Percentiles rank a stretch among this genome's conserved stretches.
phyloP scores from a whole-genome alignment of 2,329 filamentous ascomycete genomes.

The Pseudogymnoascus sp. region DNA sequence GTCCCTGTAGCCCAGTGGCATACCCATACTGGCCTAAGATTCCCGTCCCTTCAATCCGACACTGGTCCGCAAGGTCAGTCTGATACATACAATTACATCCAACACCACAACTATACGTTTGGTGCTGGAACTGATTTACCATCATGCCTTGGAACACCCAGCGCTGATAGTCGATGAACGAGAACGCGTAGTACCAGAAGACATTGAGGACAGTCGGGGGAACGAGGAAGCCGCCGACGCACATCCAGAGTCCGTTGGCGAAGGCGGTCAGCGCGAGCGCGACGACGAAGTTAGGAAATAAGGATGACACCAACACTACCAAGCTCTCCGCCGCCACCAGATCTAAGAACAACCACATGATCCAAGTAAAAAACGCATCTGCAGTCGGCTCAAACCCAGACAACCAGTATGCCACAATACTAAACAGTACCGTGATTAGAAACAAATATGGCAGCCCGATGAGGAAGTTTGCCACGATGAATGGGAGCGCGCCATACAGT shows the following conservation, averaged over 20 bases:
- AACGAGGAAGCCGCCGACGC: slow-evolving; percentile 74
- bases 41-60: slow-evolving; percentile 61
- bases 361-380: slow-evolving; percentile 64
- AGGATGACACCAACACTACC: slow-evolving; percentile 63
- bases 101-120: slow-evolving; percentile 52
- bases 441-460: slow-evolving; percentile 74
- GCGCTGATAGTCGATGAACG: slow-evolving; percentile 76
- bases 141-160: slow-evolving; percentile 92
- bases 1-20: slow-evolving; percentile 49
- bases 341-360: slow-evolving; percentile 80
- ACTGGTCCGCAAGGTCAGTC: slow-evolving; percentile 52
- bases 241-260: slow-evolving; percentile 86
- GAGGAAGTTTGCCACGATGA: slow-evolving; percentile 72
- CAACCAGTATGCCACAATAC: slow-evolving; percentile 69
- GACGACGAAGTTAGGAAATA: slow-evolving; percentile 74
- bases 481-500: slow-evolving; percentile 64
- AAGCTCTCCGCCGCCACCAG: slow-evolving; percentile 74
- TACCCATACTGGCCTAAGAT: slow-evolving; percentile 67
- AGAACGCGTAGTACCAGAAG: slow-evolving; percentile 81
- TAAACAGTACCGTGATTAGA: slow-evolving; percentile 69
- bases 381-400: slow-evolving; percentile 62
- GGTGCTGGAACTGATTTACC: slow-evolving; percentile 70
- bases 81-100: slow-evolving; percentile 58
- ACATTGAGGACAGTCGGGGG: slow-evolving; percentile 62
- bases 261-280: slow-evolving; percentile 73